These are phyloP conservation scores for Isoetes taiwanensis DNA, from an alignment of 75 land plant species.

Conservation along the genomic window DNA sequence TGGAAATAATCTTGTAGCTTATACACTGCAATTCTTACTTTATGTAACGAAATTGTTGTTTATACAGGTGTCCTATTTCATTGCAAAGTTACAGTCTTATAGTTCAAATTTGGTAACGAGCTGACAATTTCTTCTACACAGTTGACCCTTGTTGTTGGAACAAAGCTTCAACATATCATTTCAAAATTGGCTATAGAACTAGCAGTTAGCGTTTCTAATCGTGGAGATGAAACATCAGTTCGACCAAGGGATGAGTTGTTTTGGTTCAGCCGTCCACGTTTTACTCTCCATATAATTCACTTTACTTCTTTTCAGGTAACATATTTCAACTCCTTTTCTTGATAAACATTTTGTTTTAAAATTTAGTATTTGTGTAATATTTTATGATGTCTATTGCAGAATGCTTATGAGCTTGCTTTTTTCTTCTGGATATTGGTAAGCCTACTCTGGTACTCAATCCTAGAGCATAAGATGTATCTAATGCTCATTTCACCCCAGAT, in stretches of 20 bases:
- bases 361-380: neutral
- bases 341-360: too few species aligned
- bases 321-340: too few species aligned
- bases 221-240: slow-evolving; percentile 43
- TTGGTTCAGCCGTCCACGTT: slow-evolving; percentile 54
- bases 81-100: too few species aligned
- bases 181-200: slow-evolving; percentile 57
- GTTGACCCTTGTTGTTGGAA: slow-evolving; percentile 70
- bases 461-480: neutral
- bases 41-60: too few species aligned
- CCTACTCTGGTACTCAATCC: neutral
- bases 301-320: slow-evolving; percentile 70
- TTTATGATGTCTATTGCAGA: slow-evolving; percentile 34
- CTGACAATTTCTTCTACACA: slow-evolving; percentile 22
- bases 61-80: too few species aligned
- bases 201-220: slow-evolving; percentile 45
- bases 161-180: slow-evolving; percentile 78
- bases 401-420: slow-evolving; percentile 69
- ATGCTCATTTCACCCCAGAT: slow-evolving; percentile 20
- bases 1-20: too few species aligned
- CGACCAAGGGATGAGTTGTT: slow-evolving; percentile 66
- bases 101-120: too few species aligned
- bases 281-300: slow-evolving; percentile 61
- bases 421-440: slow-evolving; percentile 71
- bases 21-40: too few species aligned